Evolutionary conservation across 805 yeast species (phyloP), one percentile per base, ranked within the genome.

Genomic region (Maudiozyma turicensis): DNA sequence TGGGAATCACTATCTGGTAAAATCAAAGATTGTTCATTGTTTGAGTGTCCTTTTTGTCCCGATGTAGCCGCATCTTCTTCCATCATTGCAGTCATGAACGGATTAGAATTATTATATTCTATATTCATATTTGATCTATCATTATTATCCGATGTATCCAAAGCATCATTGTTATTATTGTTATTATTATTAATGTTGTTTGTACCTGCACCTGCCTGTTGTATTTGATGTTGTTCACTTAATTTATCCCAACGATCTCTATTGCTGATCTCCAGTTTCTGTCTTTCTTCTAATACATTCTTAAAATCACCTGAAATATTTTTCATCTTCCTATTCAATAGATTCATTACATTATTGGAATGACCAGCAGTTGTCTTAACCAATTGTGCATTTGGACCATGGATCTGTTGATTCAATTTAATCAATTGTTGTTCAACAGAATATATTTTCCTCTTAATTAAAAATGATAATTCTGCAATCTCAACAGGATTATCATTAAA

Each of bases 401-500:
- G 40, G 8, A 45, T 38, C 13, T 28, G 75, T 58, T 82, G 80
- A 59, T 86, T 95, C 54, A 93, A 80, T 55, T 80, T 80, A 61
- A 89, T 82, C 46, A 93, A 81, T 59, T 86, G 95, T 65, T 93
- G 97, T 54, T 84, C 86, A 52, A 84, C 82, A 3, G 71, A 65
- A 54, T 71, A 66, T 35, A 66, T 66, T 51, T 65, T 65, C 34
- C 69, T 58, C 58, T 78, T 78, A 54, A 78, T 77, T 40, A 89
- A 83, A 56, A 82, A 86, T 0, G 99, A 90, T 54, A 93, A 72
- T 65, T 93, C 96, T 20, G 90, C 86, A 54, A 93, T 87, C 62
- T 93, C 98, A 13, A 87, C 82, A 0, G 98, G 97, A 56, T 85
- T 82, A 67, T 93, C 99, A 61, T 90, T 96, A 56, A 93, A 87